Evolutionary conservation across 257 asterid genomes (phyloP).

Genomic region (Plectranthus barbatus): DNA sequence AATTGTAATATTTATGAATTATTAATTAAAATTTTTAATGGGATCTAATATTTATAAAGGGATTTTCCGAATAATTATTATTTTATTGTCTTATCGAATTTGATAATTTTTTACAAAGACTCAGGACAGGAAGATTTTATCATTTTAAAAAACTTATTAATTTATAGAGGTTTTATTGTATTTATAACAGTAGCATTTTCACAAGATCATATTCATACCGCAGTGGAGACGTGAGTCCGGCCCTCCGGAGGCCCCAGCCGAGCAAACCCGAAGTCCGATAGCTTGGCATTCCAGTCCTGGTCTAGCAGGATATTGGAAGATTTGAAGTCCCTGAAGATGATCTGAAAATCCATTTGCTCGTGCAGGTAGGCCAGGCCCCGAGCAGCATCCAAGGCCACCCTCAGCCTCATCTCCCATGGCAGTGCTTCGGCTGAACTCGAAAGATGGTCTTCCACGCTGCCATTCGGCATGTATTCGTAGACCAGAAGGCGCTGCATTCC

Average conservation of each 20-base stretch:
- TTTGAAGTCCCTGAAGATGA: conserved; percentile 54
- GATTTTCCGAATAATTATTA: too few relatives aligned
- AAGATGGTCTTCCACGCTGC: conserved; percentile 73
- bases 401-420: conserved; percentile 71
- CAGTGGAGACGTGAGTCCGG: conserved; percentile 40
- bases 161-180: too few relatives aligned
- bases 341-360: conserved; percentile 88
- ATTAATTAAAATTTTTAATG: too few relatives aligned
- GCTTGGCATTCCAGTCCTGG: conserved; percentile 49
- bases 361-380: conserved; percentile 71
- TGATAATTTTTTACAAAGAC: too few relatives aligned
- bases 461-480: conserved; percentile 71
- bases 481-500: conserved; percentile 81
- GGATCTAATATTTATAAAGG: too few relatives aligned
- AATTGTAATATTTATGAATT: too few relatives aligned
- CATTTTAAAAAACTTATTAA: too few relatives aligned
- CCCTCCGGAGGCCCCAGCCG: conserved; percentile 52
- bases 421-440: conserved; percentile 46
- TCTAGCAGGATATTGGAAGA: conserved; percentile 49
- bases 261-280: conserved; percentile 55
- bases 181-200: too few relatives aligned
- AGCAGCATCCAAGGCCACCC: conserved; percentile 77
- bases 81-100: too few relatives aligned
- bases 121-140: too few relatives aligned
- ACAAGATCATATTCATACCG: conserved; percentile 29